Conservation (phyloP, 306 rosid genomes). For the Vigna hirtella region DNA sequence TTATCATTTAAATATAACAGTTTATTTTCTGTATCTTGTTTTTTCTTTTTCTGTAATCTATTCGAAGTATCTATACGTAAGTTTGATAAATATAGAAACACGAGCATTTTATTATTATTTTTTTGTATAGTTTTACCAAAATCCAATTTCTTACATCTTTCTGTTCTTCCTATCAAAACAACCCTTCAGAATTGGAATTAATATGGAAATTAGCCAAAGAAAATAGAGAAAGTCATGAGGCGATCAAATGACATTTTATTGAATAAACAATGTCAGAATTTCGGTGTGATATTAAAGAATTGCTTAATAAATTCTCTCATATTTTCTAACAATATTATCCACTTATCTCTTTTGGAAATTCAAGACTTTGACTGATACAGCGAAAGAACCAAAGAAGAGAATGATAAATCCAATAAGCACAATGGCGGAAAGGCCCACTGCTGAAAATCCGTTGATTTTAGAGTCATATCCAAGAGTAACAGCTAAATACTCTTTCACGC, state of each 20-base stretch:
- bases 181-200: too few species aligned
- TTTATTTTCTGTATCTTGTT: too few species aligned
- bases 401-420: constrained; percentile 68
- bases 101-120: too few species aligned
- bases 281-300: not conserved
- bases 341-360: constrained; percentile 84
- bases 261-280: constrained; percentile 11
- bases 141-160: too few species aligned
- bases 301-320: not conserved
- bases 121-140: too few species aligned
- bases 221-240: too few species aligned
- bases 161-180: too few species aligned
- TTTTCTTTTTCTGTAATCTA: too few species aligned
- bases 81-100: too few species aligned
- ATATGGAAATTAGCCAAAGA: too few species aligned
- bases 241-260: not conserved
- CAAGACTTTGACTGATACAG: constrained; percentile 70
- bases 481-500: constrained; percentile 71
- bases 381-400: constrained; percentile 73
- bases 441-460: constrained; percentile 60
- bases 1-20: too few species aligned
- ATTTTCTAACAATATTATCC: not conserved
- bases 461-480: constrained; percentile 60
- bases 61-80: too few species aligned
- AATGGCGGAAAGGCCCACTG: constrained; percentile 54